These are phyloP conservation scores for Sonneratia alba DNA, from an alignment of 345 rosid species.

Conservation along the genomic window DNA sequence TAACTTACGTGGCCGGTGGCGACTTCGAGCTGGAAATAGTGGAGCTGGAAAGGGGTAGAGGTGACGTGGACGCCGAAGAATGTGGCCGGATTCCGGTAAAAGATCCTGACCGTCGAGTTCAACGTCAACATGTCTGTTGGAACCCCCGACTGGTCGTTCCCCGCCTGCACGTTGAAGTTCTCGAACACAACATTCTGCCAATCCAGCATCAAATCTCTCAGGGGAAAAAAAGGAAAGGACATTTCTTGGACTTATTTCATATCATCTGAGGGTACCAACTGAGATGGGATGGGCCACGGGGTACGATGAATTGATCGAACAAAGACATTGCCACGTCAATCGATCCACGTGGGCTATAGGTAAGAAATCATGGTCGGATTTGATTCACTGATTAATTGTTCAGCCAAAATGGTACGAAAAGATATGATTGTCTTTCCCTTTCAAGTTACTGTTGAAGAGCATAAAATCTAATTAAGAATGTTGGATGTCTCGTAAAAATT, in stretches of 20 bases:
- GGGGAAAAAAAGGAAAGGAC: neutral
- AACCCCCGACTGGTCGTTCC: conserved; percentile 74
- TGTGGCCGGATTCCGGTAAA: conserved; percentile 67
- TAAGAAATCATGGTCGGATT: too few relatives aligned
- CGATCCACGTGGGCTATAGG: too few relatives aligned
- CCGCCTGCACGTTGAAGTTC: conserved; percentile 74
- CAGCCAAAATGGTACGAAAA: neutral
- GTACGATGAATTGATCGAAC: too few relatives aligned
- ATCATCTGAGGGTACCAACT: neutral
- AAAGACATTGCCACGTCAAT: too few relatives aligned
- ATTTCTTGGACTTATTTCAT: neutral
- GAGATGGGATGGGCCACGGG: too few relatives aligned
- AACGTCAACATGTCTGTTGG: conserved; percentile 88
- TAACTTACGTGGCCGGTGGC: conserved; percentile 69
- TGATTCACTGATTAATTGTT: neutral
- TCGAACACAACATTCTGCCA: conserved; percentile 73
- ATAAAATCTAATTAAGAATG: neutral
- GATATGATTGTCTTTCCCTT: neutral
- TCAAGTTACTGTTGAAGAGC: neutral
- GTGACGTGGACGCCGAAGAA: conserved; percentile 94
- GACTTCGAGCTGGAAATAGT: conserved; percentile 60
- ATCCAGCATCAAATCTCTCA: neutral
- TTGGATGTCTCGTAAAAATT: too few relatives aligned
- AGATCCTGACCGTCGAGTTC: conserved; percentile 84
- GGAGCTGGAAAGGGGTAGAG: conserved; percentile 59